These are phyloP conservation scores for Podospora pseudocomata DNA, from an alignment of 495 filamentous ascomycete genomes.

Conservation along the genomic window DNA sequence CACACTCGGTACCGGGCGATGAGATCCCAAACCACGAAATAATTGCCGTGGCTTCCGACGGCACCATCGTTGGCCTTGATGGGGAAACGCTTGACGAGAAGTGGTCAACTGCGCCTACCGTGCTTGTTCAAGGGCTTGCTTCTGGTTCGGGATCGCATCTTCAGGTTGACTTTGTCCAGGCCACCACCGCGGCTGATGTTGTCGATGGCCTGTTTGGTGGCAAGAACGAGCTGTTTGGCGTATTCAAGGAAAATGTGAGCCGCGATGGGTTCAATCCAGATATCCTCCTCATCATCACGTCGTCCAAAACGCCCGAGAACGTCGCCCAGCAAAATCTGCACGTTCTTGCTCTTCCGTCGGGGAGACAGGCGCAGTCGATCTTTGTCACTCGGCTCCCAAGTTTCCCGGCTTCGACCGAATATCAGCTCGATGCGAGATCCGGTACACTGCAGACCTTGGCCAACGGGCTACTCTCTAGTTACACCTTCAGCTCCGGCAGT, in stretches of 20 bases:
- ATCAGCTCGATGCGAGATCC: slow-evolving; percentile 53
- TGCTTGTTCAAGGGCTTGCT: slow-evolving; percentile 38
- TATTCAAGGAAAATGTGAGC: slow-evolving; percentile 38
- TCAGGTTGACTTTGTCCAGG: slow-evolving; percentile 40
- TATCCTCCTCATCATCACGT: slow-evolving; percentile 46
- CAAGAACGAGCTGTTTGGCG: slow-evolving; percentile 34
- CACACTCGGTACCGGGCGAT: slow-evolving; percentile 9
- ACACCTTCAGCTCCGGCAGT: slow-evolving; percentile 48
- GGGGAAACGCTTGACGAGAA: slow-evolving; percentile 40
- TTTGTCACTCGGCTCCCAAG: slow-evolving; percentile 29
- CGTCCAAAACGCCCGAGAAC: slow-evolving; percentile 12
- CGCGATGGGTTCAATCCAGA: slow-evolving; percentile 44
- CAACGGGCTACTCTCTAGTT: slow-evolving; percentile 43
- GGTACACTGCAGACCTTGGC: slow-evolving; percentile 54
- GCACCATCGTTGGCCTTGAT: slow-evolving; percentile 37
- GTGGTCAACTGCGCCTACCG: slow-evolving; percentile 36
- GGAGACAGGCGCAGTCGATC: slow-evolving; percentile 26
- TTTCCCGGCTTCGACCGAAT: slow-evolving; percentile 25
- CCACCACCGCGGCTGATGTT: slow-evolving; percentile 37
- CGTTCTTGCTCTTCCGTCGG: slow-evolving; percentile 40
- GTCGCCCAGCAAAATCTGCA: slow-evolving; percentile 41
- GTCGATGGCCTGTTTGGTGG: slow-evolving; percentile 44
- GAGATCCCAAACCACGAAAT: slow-evolving; percentile 30
- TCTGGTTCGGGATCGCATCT: slow-evolving; percentile 25
- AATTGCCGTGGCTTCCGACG: slow-evolving; percentile 39